A percentile compares a stretch with the other conserved stretches of the same genome.
Evolutionary conservation across 75 land plant genomes (phyloP).

Genomic region (Cupressus sempervirens): DNA sequence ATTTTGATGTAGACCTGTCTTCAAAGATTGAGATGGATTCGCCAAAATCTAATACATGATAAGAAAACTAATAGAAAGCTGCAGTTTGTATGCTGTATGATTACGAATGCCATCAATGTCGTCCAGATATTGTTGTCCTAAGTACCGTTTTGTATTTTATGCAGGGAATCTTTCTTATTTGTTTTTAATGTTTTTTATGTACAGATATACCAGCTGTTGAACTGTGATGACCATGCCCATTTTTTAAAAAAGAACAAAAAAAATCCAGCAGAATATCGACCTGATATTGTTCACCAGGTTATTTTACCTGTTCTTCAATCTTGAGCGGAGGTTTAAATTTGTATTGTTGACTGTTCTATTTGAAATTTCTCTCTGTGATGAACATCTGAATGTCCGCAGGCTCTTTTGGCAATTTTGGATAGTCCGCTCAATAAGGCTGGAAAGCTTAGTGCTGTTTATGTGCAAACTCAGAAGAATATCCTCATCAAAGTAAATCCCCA

Average conservation of each 20-base stretch:
- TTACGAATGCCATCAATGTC: neutral
- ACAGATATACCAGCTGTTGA: slow-evolving; percentile 60
- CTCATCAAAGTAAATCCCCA: slow-evolving; percentile 87
- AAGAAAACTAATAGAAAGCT: neutral
- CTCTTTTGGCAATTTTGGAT: slow-evolving; percentile 80
- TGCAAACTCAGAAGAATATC: slow-evolving; percentile 71
- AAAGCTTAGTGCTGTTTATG: slow-evolving; percentile 67
- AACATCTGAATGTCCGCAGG: slow-evolving; percentile 33
- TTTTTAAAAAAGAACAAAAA: slow-evolving; percentile 56
- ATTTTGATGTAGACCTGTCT: neutral
- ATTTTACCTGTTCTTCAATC: neutral
- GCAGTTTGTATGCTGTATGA: neutral
- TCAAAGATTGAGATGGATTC: neutral
- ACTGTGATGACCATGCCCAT: slow-evolving; percentile 64
- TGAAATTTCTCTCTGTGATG: neutral
- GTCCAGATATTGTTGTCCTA: neutral
- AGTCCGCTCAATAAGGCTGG: slow-evolving; percentile 92
- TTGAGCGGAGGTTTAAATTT: neutral
- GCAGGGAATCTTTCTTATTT: neutral
- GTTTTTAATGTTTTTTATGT: neutral
- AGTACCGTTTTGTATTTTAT: neutral
- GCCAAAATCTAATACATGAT: neutral
- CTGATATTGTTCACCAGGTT: slow-evolving; percentile 78
- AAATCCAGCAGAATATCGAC: slow-evolving; percentile 57
- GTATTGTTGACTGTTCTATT: neutral